phyloP scores from a whole-genome alignment of 495 filamentous ascomycete species.

The Annulohypoxylon stygium region DNA sequence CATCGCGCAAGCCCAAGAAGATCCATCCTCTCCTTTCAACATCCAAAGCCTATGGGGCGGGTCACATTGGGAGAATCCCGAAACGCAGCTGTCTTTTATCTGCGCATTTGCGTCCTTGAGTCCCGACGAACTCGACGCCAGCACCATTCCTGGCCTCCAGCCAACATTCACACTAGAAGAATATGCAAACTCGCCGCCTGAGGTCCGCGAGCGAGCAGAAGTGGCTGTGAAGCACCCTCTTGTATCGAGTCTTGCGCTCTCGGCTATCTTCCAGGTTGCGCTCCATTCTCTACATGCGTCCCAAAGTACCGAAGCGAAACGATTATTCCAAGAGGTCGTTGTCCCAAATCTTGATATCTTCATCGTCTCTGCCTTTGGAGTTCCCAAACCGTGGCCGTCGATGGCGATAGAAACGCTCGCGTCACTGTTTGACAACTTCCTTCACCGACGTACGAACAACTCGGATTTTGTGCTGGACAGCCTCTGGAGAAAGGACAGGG shows the following conservation, averaged over 20 bases:
- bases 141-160: constrained; percentile 82
- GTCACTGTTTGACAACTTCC: constrained; percentile 65
- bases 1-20: constrained; percentile 64
- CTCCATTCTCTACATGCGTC: constrained; percentile 74
- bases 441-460: constrained; percentile 63
- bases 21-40: constrained; percentile 67
- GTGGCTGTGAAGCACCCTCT: constrained; percentile 85
- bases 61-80: constrained; percentile 79
- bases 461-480: constrained; percentile 88
- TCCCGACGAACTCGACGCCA: constrained; percentile 81
- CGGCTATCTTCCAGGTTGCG: constrained; percentile 82
- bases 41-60: constrained; percentile 93
- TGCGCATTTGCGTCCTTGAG: constrained; percentile 79
- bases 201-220: constrained; percentile 76
- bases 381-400: constrained; percentile 67
- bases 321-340: constrained; percentile 75
- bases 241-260: constrained; percentile 87
- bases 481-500: constrained; percentile 86
- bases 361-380: constrained; percentile 79
- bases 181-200: constrained; percentile 77
- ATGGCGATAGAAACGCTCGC: constrained; percentile 68
- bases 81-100: constrained; percentile 91
- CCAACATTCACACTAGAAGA: constrained; percentile 81
- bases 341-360: constrained; percentile 80
- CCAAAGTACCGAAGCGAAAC: constrained; percentile 73